Evolutionary conservation across 176 grass and related monocot genomes (phyloP).

Genomic region (Zizania latifolia): DNA sequence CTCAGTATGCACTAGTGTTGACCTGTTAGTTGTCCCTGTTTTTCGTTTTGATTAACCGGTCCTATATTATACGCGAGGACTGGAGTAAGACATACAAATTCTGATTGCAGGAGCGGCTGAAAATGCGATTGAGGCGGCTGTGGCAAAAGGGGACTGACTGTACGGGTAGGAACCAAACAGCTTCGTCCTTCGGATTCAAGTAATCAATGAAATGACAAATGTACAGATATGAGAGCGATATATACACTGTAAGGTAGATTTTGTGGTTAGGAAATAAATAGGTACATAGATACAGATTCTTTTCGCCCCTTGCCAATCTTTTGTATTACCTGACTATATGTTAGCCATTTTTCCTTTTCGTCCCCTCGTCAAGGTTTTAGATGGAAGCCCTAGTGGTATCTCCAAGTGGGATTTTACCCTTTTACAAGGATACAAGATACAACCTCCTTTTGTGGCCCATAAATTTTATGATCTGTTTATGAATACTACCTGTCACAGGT

Average conservation of each 20-base stretch:
- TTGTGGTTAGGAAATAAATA: conserved; percentile 63
- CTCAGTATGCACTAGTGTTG: not conserved
- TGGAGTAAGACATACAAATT: conserved; percentile 20
- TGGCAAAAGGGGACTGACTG: conserved; percentile 35
- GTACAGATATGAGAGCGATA: conserved; percentile 70
- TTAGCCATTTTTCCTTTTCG: conserved; percentile 32
- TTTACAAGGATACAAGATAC: conserved; percentile 17
- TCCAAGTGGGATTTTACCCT: conserved; percentile 9
- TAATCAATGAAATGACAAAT: conserved; percentile 60
- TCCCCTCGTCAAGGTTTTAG: conserved; percentile 23
- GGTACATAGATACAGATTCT: conserved; percentile 64
- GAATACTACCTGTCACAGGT: no score
- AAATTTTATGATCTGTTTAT: no score
- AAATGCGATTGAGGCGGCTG: conserved; percentile 11
- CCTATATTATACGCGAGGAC: conserved; percentile 21
- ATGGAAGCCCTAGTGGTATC: conserved; percentile 6
- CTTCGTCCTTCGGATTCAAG: conserved; percentile 17
- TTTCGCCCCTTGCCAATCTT: conserved; percentile 40
- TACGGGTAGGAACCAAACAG: conserved; percentile 33
- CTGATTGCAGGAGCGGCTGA: conserved; percentile 13
- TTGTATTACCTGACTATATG: conserved; percentile 36
- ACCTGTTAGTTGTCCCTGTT: not conserved
- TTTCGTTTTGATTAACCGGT: conserved; percentile 9
- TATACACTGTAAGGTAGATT: conserved; percentile 39
- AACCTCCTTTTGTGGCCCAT: not conserved